These are phyloP conservation scores for Neurospora sp. DNA, from an alignment of 495 filamentous ascomycete species.

Conservation along the genomic window DNA sequence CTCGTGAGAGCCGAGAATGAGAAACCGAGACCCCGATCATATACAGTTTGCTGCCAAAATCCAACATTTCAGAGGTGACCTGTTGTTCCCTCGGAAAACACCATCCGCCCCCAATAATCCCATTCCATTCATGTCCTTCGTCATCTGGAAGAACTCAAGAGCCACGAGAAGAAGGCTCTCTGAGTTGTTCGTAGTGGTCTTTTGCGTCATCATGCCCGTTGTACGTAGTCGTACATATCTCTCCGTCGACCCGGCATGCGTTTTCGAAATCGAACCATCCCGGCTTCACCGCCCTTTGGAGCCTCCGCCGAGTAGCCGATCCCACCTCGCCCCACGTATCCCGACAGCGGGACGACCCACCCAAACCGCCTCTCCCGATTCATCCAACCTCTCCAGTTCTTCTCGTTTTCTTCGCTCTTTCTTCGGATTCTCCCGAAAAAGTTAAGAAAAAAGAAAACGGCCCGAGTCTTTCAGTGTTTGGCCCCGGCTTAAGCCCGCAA, in stretches of 20 bases:
- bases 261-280: background rate
- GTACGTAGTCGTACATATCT: background rate
- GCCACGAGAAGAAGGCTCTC: background rate
- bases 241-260: background rate
- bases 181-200: background rate
- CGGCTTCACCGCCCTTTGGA: background rate
- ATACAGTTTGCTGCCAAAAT: background rate
- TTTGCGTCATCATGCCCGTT: background rate
- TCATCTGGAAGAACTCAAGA: background rate
- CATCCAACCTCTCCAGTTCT: background rate
- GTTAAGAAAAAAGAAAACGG: background rate
- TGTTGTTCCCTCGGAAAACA: background rate
- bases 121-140: background rate
- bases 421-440: background rate
- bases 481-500: slow-evolving; percentile 30
- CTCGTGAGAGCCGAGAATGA: background rate
- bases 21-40: background rate
- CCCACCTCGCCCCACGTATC: background rate
- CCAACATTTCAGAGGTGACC: background rate
- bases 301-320: background rate
- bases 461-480: background rate
- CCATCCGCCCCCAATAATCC: background rate
- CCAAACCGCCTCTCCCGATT: background rate
- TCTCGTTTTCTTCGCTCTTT: background rate
- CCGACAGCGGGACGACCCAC: background rate